A percentile compares a stretch with the other conserved stretches of the same genome.
Conservation (phyloP, 78 protist species). For the Monosiga brevicollis region DNA sequence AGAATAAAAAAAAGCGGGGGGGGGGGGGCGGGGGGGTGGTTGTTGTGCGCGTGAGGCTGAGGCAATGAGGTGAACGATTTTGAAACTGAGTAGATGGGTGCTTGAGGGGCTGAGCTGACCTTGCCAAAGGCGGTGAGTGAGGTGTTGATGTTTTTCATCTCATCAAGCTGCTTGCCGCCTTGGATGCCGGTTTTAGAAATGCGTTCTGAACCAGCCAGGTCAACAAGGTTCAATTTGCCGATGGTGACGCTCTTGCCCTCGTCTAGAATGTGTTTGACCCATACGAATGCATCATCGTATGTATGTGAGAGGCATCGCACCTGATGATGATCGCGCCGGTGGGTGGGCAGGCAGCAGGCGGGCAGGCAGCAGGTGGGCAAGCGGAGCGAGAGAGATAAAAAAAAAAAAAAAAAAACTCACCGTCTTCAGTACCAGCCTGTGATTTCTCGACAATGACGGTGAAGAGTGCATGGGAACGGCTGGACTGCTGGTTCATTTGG, state of each 20-base stretch:
- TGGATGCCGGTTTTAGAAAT: not conserved
- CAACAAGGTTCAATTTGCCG: constrained; percentile 34
- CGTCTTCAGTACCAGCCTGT: not conserved
- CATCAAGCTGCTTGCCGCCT: constrained; percentile 37
- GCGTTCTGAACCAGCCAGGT: constrained; percentile 54
- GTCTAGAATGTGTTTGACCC: no score
- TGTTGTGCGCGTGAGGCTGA: not conserved
- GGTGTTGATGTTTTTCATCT: constrained; percentile 28
- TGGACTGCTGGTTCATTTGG: constrained; percentile 29
- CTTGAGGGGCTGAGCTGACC: constrained; percentile 17
- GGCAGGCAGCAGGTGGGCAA: no score
- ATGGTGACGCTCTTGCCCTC: not conserved
- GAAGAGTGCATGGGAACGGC: constrained; percentile 10
- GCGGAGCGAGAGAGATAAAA: no score
- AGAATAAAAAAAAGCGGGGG: no score
- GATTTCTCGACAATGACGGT: not conserved
- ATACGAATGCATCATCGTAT: no score
- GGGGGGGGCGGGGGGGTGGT: not conserved
- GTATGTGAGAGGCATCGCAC: no score
- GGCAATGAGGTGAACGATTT: not conserved
- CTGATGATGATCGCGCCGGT: no score
- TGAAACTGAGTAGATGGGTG: not conserved
- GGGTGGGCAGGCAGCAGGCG: no score
- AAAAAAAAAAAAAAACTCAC: not conserved
- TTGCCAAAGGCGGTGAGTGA: constrained; percentile 47